Evolutionary conservation across 2,329 filamentous ascomycete genomes (phyloP), one percentile per base, ranked within the genome.

Genomic region (Remersonia thermophila): DNA sequence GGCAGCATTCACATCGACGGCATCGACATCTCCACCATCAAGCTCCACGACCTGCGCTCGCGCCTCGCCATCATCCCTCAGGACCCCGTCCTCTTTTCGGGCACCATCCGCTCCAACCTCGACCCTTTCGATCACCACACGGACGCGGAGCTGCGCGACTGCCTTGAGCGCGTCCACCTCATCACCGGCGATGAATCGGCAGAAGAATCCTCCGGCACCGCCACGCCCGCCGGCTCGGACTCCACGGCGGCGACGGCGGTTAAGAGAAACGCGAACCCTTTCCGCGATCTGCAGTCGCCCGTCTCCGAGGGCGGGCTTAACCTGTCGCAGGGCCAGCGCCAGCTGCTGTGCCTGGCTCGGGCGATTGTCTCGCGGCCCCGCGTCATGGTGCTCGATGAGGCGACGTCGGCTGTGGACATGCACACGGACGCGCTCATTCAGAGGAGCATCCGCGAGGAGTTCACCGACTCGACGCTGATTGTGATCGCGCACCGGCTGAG

Each of bases 1-100:
- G 82, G 82, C 7, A 70, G 58, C 11, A 77, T 87, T 42, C 54
- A 65, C 39, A 80, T 89, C 42, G 83, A 87, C 48, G 81, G 80
- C 0, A 47, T 84, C 10, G 80, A 87, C 50, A 82, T 86, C 35
- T 77, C 79, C 15, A 79, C 72, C 48, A 72, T 87, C 49, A 72
- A 71, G 36, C 66, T 87, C 1, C 68, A 80, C 38, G 74, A 80
- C 37, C 62, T 91, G 9, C 72, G 83, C 16, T 78, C 73, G n/a
- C 69, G 81, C 0, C 59, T 91, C 1, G 80, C 81, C 27, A 87
- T 91, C 46, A 89, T 91, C 36, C 83, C 83, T 1, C 80, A 86
- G 58, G 83, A 89, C 46, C 83, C 83, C 0, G 81, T 87, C 1
- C 66, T 91, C 6, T 89, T 91, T 59, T 83, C 78, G 1, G 83